Base-by-base conservation (phyloP, 495 filamentous ascomycete species). In the Talaromyces adpressus region DNA sequence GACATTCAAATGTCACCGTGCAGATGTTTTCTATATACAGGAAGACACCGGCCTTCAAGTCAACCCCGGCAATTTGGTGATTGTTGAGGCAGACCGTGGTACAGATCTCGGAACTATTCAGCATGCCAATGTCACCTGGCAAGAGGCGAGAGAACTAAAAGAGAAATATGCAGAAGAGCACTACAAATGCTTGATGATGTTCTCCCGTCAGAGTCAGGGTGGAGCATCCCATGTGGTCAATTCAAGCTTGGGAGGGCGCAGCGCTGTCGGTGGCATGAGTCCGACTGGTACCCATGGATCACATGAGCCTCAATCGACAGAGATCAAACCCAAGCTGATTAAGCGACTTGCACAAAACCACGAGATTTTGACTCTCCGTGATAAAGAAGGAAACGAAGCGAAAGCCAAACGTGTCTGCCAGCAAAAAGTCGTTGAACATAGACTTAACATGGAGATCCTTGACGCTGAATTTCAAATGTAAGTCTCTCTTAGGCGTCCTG, bases 381-480 rank as follows among this genome's bases (percentile, higher is more conserved):
- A 98, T 59, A 98, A 98, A 72, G 94, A 98, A 76, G 94, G 93
- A 30, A 92, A 93, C 63, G 94, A 98, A 73, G 95, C 95, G 36
- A 98, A 98, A 70, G 94, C 94, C 14, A 97, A 97, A 77, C 86
- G 94, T 25, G 87, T 97, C 52, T 97, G 92, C 68, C 93, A 96
- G 79, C 89, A 93, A 68, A 98, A 98, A 73, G 95, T 97, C 41
- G 87, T 85, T 54, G 94, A 98, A 68, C 93, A 98, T 75, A 88
- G 91, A 49, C 83, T 98, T 11, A 91, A 93, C 63, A 97, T 98
- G 94, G 94, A 98, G 70, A 97, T 98, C 63, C 84, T 98, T 14
- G 94, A 98, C 75, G 94, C 94, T n/a, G 94, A 98, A 73, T 98
- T 96, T 72, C 94, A 98, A 70, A 92, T 96, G 94, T 97, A 80